phyloP scores from a whole-genome alignment of 164 flowering plant genomes.

The Berberis vulgaris region DNA sequence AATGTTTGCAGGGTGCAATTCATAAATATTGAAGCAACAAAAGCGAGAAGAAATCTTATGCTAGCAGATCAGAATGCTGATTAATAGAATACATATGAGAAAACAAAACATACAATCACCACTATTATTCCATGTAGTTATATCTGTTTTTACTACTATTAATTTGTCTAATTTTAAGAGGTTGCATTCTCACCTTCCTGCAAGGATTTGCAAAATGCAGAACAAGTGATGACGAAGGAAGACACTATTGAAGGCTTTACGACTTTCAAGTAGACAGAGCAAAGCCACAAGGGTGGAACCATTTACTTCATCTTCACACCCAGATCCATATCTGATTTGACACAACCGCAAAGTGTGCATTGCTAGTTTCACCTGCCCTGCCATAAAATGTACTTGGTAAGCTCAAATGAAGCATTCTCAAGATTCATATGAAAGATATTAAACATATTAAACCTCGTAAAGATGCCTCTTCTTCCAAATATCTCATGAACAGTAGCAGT shows the following conservation, averaged over 20 bases:
- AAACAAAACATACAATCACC: background rate
- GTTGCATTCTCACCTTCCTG: conserved; percentile 43
- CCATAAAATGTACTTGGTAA: conserved; percentile 7
- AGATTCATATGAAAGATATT: conserved; percentile 1
- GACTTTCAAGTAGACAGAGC: conserved; percentile 69
- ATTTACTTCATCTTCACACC: conserved; percentile 26
- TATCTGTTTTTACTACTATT: no score
- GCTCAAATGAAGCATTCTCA: conserved; percentile 4
- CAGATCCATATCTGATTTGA: conserved; percentile 40
- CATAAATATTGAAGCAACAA: background rate
- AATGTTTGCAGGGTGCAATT: background rate
- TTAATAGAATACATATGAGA: no score
- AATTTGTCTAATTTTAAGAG: background rate
- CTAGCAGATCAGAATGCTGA: background rate
- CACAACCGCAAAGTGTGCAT: conserved; percentile 66
- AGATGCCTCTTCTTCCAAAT: conserved; percentile 59
- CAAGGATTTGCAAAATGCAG: conserved; percentile 79
- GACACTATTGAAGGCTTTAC: conserved; percentile 67
- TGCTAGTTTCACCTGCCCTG: conserved; percentile 83
- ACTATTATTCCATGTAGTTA: no score
- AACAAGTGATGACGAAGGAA: conserved; percentile 82
- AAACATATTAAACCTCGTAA: conserved; percentile 50
- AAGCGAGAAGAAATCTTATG: background rate
- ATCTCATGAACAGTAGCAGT: conserved; percentile 48
- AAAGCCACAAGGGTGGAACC: conserved; percentile 55